Conservation (phyloP, 768 basidiomycete species). For the Chalciporus chontae region DNA sequence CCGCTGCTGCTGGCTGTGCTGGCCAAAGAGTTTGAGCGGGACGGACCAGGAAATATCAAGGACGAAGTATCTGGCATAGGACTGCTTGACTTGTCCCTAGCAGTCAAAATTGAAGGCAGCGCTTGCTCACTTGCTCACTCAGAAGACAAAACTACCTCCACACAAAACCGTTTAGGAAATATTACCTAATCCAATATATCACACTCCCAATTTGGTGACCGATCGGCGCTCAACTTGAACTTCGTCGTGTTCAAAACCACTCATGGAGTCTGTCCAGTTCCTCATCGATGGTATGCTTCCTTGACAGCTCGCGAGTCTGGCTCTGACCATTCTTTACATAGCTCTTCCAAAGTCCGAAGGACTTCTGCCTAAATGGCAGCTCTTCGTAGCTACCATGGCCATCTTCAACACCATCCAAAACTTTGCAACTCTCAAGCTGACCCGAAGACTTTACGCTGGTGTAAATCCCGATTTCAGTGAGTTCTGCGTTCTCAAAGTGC, state of each 20-base stretch:
- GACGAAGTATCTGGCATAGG: slow-evolving; percentile 32
- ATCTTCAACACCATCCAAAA: slow-evolving; percentile 87
- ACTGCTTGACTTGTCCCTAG: slow-evolving; percentile 20
- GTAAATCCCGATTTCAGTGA: slow-evolving; percentile 40
- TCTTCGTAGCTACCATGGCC: slow-evolving; percentile 72
- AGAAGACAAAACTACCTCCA: slow-evolving; percentile 6
- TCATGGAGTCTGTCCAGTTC: slow-evolving; percentile 12
- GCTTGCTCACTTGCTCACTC: slow-evolving; percentile 6
- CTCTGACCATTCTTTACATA: slow-evolving; percentile 22
- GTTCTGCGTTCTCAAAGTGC: not conserved
- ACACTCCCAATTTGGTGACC: not conserved
- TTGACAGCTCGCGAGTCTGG: not conserved
- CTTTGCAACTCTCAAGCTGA: slow-evolving; percentile 72
- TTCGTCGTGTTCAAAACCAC: not conserved
- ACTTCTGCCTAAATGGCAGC: slow-evolving; percentile 83
- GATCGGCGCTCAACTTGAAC: slow-evolving; percentile 17
- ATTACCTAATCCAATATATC: slow-evolving; percentile 28
- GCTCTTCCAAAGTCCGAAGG: slow-evolving; percentile 67
- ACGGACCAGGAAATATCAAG: slow-evolving; percentile 25
- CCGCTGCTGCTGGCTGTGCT: slow-evolving; percentile 47
- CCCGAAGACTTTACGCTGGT: slow-evolving; percentile 68
- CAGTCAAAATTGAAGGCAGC: slow-evolving; percentile 16
- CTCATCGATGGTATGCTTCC: slow-evolving; percentile 21
- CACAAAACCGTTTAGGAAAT: slow-evolving; percentile 19
- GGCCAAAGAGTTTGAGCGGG: slow-evolving; percentile 32